phyloP scores from a whole-genome alignment of 441 rosid genomes.

The Isatis lusitanica region DNA sequence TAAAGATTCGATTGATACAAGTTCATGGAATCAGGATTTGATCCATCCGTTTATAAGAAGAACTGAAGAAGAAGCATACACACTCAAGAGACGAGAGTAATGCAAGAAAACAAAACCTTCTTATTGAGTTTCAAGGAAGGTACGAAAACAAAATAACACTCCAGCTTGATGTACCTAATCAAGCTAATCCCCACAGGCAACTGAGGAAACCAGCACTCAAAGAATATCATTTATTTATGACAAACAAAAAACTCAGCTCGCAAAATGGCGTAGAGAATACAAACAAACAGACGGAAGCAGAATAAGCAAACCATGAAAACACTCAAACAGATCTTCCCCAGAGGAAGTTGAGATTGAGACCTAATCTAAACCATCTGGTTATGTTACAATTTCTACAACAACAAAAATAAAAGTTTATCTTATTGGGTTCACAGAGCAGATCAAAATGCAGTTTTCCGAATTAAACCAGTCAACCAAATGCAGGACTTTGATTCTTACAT shows the following conservation, averaged over 20 bases:
- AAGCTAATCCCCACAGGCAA: neutral
- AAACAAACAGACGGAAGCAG: neutral
- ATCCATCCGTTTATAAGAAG: neutral
- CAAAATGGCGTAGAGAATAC: neutral
- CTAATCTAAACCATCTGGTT: slow-evolving; percentile 21
- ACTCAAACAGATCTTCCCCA: neutral
- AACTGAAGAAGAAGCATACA: neutral
- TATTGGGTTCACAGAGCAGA: neutral
- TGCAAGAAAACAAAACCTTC: neutral
- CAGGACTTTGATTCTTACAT: slow-evolving; percentile 28
- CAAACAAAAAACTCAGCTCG: neutral
- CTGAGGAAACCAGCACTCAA: neutral
- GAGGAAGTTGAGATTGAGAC: slow-evolving; percentile 6
- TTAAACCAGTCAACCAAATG: slow-evolving; percentile 3
- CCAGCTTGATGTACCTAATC: neutral
- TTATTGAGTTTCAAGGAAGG: neutral
- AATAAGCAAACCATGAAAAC: slow-evolving; percentile 15
- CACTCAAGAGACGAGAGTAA: neutral
- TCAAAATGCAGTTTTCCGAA: neutral
- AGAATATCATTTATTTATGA: neutral
- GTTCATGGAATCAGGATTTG: neutral
- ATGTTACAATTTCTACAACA: slow-evolving; percentile 21
- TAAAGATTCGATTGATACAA: neutral
- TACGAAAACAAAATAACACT: slow-evolving; percentile 4
- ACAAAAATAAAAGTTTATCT: neutral